Evolutionary conservation across 768 basidiomycete genomes (phyloP).

Genomic region (Leccinum imitatum): DNA sequence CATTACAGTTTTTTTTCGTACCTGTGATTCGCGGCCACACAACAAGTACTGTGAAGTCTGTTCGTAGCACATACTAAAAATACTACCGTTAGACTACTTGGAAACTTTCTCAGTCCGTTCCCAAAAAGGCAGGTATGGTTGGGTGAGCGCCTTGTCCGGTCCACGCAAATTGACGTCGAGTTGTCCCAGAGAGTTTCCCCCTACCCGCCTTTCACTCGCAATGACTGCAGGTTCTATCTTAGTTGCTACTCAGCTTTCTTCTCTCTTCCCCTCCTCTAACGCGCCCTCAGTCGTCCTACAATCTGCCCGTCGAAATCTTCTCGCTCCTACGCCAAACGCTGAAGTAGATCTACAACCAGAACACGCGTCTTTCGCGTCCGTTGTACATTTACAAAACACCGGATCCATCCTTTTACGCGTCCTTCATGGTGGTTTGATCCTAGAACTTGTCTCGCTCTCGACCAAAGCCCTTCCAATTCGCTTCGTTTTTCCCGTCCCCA

Average conservation of each 20-base stretch:
- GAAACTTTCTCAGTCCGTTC: conserved; percentile 2
- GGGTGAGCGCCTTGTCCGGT: neutral
- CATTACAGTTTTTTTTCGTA: neutral
- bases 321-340: conserved; percentile 43
- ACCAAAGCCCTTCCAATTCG: conserved; percentile 65
- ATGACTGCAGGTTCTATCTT: conserved; percentile 38
- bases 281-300: conserved; percentile 53
- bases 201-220: neutral
- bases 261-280: conserved; percentile 54
- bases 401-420: conserved; percentile 74
- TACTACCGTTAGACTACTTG: neutral
- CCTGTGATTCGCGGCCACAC: neutral
- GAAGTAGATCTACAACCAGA: conserved; percentile 52
- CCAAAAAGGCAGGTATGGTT: conserved; percentile 27
- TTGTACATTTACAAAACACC: conserved; percentile 54
- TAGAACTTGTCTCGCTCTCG: conserved; percentile 77
- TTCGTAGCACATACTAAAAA: neutral
- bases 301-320: conserved; percentile 56
- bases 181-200: neutral
- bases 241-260: conserved; percentile 62
- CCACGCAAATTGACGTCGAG: neutral
- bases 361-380: conserved; percentile 67
- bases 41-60: no score
- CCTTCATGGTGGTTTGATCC: conserved; percentile 67
- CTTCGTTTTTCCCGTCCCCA: conserved; percentile 70